Evolutionary conservation across 2,329 filamentous ascomycete species (phyloP).

Genomic region (Pezicula rhizophila): DNA sequence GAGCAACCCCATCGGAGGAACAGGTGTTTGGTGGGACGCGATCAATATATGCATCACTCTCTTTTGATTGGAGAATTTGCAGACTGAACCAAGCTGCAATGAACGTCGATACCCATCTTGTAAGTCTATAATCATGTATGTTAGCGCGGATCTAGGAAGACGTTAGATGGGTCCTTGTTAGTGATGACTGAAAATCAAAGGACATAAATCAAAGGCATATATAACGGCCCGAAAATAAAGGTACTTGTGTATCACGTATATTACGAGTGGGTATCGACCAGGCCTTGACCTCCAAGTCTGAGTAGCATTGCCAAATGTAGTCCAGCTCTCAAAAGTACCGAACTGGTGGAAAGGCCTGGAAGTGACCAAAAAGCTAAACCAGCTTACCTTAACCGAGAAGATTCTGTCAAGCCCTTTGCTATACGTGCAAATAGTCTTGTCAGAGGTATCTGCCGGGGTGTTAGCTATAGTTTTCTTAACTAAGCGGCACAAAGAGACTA

Average conservation of each 20-base stretch:
- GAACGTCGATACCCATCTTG: slow-evolving; percentile 52
- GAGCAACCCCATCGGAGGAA: slow-evolving; percentile 12
- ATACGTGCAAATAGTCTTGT: slow-evolving; percentile 22
- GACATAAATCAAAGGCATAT: no score
- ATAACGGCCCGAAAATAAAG: no score
- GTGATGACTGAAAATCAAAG: neutral
- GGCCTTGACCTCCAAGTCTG: no score
- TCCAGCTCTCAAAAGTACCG: no score
- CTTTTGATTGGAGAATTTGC: slow-evolving; percentile 50
- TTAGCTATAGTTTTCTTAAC: neutral
- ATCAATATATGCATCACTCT: slow-evolving; percentile 36
- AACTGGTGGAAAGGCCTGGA: no score
- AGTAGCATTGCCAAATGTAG: no score
- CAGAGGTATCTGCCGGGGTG: slow-evolving; percentile 26
- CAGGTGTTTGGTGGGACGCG: slow-evolving; percentile 25
- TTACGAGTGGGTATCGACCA: no score
- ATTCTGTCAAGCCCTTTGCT: slow-evolving; percentile 18
- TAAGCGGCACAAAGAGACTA: neutral
- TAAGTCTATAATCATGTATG: slow-evolving; percentile 34
- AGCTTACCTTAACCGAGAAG: slow-evolving; percentile 29
- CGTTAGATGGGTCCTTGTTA: neutral
- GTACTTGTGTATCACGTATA: no score
- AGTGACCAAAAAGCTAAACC: neutral
- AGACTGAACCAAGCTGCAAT: slow-evolving; percentile 52
- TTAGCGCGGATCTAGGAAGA: no score